Percentiles rank a stretch among this genome's conserved stretches.
phyloP scores from a whole-genome alignment of 352 stramenopile species.

The Ochromonadaceae sp. region DNA sequence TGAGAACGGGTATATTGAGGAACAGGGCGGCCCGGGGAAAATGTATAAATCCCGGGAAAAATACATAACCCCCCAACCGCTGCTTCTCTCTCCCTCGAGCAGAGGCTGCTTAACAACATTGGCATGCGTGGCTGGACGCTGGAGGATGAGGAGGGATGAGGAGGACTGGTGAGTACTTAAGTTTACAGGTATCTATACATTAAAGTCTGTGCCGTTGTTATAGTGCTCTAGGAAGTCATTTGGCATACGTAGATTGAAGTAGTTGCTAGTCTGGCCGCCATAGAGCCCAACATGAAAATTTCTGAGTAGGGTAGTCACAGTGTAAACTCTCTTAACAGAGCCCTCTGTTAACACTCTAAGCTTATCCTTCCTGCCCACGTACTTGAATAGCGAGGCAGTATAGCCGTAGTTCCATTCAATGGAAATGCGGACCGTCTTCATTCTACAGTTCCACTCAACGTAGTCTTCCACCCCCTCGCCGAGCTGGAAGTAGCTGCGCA shows the following conservation, averaged over 20 bases:
- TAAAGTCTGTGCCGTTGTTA: neutral
- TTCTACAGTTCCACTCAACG: neutral
- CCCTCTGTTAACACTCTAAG: neutral
- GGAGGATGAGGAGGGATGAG: no score
- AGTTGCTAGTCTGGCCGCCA: neutral
- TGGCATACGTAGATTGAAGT: slow-evolving; percentile 10
- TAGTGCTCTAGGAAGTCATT: neutral
- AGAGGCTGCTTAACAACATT: no score
- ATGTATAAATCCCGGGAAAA: no score
- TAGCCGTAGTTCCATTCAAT: slow-evolving; percentile 16
- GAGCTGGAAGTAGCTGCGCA: neutral
- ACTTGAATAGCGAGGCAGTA: neutral
- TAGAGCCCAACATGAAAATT: slow-evolving; percentile 9
- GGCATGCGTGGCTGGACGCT: no score
- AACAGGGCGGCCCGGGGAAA: no score
- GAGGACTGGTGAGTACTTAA: no score
- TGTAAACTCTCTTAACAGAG: slow-evolving; percentile 7
- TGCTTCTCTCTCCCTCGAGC: no score
- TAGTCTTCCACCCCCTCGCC: neutral
- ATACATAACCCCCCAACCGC: no score
- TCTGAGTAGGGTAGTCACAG: slow-evolving; percentile 3
- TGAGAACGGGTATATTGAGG: no score
- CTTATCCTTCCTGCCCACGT: neutral
- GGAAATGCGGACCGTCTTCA: neutral
- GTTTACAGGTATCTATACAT: no score